phyloP scores from a whole-genome alignment of 345 rosid genomes.

The Boechera retrofracta region DNA sequence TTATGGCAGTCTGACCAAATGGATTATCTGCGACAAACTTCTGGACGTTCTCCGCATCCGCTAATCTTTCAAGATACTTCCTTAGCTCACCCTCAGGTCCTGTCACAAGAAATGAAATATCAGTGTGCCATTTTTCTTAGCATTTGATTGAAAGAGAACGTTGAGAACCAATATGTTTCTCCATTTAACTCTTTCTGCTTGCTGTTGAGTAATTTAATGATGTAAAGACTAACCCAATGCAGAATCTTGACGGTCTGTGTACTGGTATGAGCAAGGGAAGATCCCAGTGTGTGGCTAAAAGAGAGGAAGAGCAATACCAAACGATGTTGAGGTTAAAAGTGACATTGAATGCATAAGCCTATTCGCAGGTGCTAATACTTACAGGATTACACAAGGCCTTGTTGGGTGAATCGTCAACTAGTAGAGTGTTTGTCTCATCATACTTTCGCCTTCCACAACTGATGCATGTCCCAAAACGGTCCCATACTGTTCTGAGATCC shows the following conservation, averaged over 20 bases:
- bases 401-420: conserved; percentile 71
- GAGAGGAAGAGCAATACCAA: conserved; percentile 18
- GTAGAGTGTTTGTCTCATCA: conserved; percentile 73
- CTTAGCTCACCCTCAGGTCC: conserved; percentile 84
- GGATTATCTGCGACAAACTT: conserved; percentile 70
- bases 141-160: conserved; percentile 6
- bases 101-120: conserved; percentile 42
- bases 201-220: neutral
- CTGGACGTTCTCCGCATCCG: conserved; percentile 60
- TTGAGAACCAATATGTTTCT: conserved; percentile 13
- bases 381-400: conserved; percentile 53
- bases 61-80: conserved; percentile 67
- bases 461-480: conserved; percentile 49
- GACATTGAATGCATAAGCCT: conserved; percentile 23
- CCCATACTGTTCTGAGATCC: conserved; percentile 74
- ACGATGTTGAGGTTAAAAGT: conserved; percentile 2
- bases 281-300: conserved; percentile 72
- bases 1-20: conserved; percentile 75
- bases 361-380: neutral
- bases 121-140: neutral
- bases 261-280: conserved; percentile 66
- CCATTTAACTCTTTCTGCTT: neutral
- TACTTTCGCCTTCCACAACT: conserved; percentile 68
- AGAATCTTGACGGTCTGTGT: conserved; percentile 53
- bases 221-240: conserved; percentile 68